phyloP scores from a whole-genome alignment of 2,329 filamentous ascomycete genomes.

The Pyricularia pennisetigena region DNA sequence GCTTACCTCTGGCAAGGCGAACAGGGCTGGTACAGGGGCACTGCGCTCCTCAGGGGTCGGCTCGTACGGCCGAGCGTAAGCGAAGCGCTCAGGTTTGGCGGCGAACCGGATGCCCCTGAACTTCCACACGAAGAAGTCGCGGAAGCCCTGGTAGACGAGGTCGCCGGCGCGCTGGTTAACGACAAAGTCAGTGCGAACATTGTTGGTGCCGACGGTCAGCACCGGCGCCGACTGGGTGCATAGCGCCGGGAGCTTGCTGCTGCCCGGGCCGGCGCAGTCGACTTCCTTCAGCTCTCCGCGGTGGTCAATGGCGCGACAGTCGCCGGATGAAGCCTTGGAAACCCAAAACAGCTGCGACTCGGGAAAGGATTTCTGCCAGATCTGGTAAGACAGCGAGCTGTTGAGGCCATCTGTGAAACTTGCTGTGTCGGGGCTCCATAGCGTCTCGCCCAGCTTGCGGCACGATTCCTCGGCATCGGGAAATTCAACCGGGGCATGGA shows the following conservation, averaged over 20 bases:
- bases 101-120: slow-evolving; percentile 23
- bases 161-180: slow-evolving; percentile 13
- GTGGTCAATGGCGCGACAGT: slow-evolving; percentile 16
- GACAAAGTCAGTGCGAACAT: slow-evolving; percentile 15
- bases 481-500: slow-evolving; percentile 8
- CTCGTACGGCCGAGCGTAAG: slow-evolving; percentile 15
- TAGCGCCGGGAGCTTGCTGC: slow-evolving; percentile 14
- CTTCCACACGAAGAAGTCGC: slow-evolving; percentile 21
- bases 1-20: slow-evolving; percentile 15
- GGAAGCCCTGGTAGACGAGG: slow-evolving; percentile 17
- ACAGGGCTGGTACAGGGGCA: slow-evolving; percentile 15
- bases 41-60: slow-evolving; percentile 12
- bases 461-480: slow-evolving; percentile 7
- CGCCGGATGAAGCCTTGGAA: slow-evolving; percentile 4
- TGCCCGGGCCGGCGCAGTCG: slow-evolving; percentile 15
- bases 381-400: slow-evolving; percentile 14
- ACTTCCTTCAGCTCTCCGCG: slow-evolving; percentile 24
- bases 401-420: slow-evolving; percentile 13
- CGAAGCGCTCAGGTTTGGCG: slow-evolving; percentile 15
- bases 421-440: slow-evolving; percentile 14
- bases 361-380: slow-evolving; percentile 10
- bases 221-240: slow-evolving; percentile 21
- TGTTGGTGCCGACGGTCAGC: slow-evolving; percentile 12
- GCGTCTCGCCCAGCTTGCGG: slow-evolving; percentile 12
- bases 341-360: slow-evolving; percentile 16